Base-by-base conservation (phyloP, 2,329 filamentous ascomycete genomes). In the Mollisia scopiformis region DNA sequence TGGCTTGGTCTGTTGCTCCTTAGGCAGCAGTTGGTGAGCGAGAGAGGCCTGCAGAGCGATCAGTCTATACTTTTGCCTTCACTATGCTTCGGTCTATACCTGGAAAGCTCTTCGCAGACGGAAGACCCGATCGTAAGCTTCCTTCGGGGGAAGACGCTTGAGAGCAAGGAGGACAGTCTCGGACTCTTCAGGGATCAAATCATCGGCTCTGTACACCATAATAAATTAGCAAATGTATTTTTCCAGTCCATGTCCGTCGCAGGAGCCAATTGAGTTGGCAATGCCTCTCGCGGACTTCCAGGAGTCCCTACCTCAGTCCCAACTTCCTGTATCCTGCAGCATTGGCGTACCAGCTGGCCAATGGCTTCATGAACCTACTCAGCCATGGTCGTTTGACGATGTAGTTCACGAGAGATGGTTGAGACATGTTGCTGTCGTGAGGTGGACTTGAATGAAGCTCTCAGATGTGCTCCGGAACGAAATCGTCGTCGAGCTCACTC, bases 81-180 rank as follows among this genome's bases (percentile, higher is more conserved):
- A 6, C 3, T 47, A 27, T 52, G 21, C 55, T 33, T 53, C 60
- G 47, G 33, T 16, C 49, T 76, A 67, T 80, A 91, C 88, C 85
- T 99, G 95, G 80, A 96, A 88, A 73, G 95, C 94, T 80, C 95
- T 89, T 82, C 95, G 92, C 79, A 99, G 87, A 75, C 95, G 93
- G 89, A 93, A 99, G 77, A 98, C 88, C 77, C 95, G 94, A 83
- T 99, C 95, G 82, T 98, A 98, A 73, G 89, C 85, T 77, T 95
- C 92, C 84, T 96, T 92, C 73, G 92, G 85, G 61, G 91, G 87
- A 65, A 99, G 90, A 77, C 95, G 92, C 85, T 91, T 91, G 74
- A 99, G 86, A 66, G 95, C 95, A 71, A 89, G 85, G 79, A 95
- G 89, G 73, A 97, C 92, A 61, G 84, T 80, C 73, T 95, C 91